phyloP scores from a whole-genome alignment of 1,139 yeast genomes.

The Saccharomycopsis hybrid region DNA sequence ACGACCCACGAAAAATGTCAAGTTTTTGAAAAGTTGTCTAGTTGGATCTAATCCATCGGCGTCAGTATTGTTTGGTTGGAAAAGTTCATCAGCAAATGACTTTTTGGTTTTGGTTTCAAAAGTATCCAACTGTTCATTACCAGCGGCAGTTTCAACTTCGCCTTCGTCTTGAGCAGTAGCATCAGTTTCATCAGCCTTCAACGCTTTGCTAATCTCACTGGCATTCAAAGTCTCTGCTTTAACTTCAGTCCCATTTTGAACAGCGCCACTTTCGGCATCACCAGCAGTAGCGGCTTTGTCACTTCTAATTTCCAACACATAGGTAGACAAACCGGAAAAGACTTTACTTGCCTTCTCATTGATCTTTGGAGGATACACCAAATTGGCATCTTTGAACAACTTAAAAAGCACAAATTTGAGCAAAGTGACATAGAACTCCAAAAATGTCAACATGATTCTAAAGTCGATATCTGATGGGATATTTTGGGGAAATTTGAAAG shows the following conservation, averaged over 20 bases:
- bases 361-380: constrained; percentile 88
- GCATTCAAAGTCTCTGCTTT: constrained; percentile 33
- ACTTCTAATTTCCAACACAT: constrained; percentile 56
- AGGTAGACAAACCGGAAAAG: constrained; percentile 85
- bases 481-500: constrained; percentile 93
- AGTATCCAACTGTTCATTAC: constrained; percentile 57
- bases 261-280: constrained; percentile 21
- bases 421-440: constrained; percentile 91
- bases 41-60: constrained; percentile 39
- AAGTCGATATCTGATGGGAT: constrained; percentile 93
- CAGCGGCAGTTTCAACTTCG: constrained; percentile 37
- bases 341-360: constrained; percentile 69
- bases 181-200: constrained; percentile 35
- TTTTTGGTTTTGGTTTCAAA: constrained; percentile 57
- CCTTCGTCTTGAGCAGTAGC: constrained; percentile 36
- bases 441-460: constrained; percentile 92
- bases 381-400: constrained; percentile 75
- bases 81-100: constrained; percentile 67
- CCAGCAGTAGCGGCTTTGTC: constrained; percentile 22
- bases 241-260: constrained; percentile 28
- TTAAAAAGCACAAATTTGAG: constrained; percentile 82
- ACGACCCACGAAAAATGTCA: constrained; percentile 84
- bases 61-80: constrained; percentile 67
- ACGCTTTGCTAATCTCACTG: constrained; percentile 24
- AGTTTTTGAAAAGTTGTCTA: constrained; percentile 61